Base-by-base conservation (phyloP, 1,284 basidiomycete genomes). In the Erythrobasidium hasegawianum region DNA sequence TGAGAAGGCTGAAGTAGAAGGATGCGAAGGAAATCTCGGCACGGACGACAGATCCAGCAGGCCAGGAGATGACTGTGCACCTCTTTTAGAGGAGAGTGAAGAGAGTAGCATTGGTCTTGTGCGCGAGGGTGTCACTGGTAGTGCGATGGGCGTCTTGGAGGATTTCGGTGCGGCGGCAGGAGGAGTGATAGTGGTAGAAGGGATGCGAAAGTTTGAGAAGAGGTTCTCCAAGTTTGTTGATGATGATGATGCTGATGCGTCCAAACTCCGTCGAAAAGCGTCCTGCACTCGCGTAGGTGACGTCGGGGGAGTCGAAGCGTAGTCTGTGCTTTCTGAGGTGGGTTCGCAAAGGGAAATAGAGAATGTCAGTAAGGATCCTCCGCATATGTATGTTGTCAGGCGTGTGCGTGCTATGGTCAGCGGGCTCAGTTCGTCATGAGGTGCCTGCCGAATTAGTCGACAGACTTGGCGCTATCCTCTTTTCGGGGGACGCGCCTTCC, bases 31-130 rank as follows among this genome's bases (percentile, higher is more conserved):
- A 24, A 65, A 65, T 29, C 53, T 50, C 18, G 62, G 62, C 4
- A 65, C 27, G 16, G 55, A 50, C 8, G 62, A 65, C 9, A 65
- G 56, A 22, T 65, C 62, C 18, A 65, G 10, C 14, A 41, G 53
- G 18, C 62, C 62, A 47, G 62, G 62, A 8, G 47, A 50, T 52
- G 47, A 49, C 4, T 52, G 43, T 8, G 62, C 33, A 5, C 33
- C 43, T 33, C 62, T 55, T 27, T 65, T 65, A 7, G 62, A 55
- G 39, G 61, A 64, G 1, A 64, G 41, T 3, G 61, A 64, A 18
- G 55, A 54, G 27, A 20, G 27, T 11, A 64, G 20, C 26, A 54
- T n/a, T 9, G 54, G 61, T 3, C 61, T 9, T 40, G 59, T 29
- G 3, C 47, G 49, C 16, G 20, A 43, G 29, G 45, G 24, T n/a